Evolutionary conservation across 331 rosid species (phyloP).

Genomic region (Rosa hybrid): DNA sequence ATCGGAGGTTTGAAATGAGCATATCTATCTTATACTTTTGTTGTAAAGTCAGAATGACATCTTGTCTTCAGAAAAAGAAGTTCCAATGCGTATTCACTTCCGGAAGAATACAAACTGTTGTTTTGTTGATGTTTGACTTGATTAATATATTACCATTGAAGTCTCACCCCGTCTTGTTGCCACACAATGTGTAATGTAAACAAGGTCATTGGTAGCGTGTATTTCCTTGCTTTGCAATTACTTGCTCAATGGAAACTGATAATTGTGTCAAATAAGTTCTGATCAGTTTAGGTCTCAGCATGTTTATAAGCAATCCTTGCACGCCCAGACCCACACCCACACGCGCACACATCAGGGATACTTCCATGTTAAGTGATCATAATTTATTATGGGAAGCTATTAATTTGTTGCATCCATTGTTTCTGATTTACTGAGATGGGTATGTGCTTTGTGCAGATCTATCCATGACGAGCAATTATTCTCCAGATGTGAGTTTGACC

Average conservation of each 20-base stretch:
- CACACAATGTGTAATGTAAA: background rate
- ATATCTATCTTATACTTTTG: background rate
- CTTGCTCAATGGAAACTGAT: background rate
- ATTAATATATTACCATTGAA: background rate
- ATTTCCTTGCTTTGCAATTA: background rate
- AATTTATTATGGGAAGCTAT: background rate
- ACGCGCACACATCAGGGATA: background rate
- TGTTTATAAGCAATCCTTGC: background rate
- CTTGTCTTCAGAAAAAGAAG: background rate
- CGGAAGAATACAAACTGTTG: background rate
- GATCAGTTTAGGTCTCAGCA: background rate
- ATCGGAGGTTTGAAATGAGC: background rate
- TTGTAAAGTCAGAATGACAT: background rate
- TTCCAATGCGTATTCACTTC: background rate
- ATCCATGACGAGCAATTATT: slow-evolving; percentile 68
- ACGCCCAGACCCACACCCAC: background rate
- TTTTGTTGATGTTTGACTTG: background rate
- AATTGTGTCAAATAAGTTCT: background rate
- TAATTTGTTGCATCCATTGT: background rate
- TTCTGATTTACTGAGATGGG: slow-evolving; percentile 35
- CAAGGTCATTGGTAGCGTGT: background rate
- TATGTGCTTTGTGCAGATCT: slow-evolving; percentile 60
- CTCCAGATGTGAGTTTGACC: slow-evolving; percentile 66
- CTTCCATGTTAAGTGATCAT: background rate
- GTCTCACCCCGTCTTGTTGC: background rate